A percentile compares a stretch with the other conserved stretches of the same genome.
Evolutionary conservation across 2,329 filamentous ascomycete genomes (phyloP).

Genomic region (Didymosphaeria variabile): DNA sequence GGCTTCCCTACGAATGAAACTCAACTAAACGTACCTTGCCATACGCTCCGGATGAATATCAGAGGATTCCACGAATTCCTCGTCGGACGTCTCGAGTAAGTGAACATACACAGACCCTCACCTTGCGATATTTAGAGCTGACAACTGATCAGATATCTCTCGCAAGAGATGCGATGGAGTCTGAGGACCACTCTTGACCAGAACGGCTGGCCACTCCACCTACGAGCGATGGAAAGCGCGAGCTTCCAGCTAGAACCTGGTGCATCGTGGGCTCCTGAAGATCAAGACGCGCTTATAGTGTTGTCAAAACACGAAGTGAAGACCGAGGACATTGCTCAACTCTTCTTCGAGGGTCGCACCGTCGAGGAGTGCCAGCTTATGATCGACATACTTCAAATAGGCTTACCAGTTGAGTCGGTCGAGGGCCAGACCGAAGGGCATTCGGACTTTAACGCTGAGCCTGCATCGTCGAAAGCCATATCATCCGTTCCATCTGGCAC

Average conservation of each 20-base stretch:
- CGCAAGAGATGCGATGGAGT: neutral
- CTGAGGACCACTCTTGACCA: neutral
- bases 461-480: neutral
- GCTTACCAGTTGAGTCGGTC: neutral
- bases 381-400: neutral
- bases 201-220: slow-evolving; percentile 4
- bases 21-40: neutral
- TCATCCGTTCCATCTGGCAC: neutral
- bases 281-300: neutral
- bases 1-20: neutral
- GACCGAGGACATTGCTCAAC: neutral
- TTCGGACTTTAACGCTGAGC: too few relatives aligned
- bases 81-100: neutral
- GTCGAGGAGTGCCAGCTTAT: neutral
- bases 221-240: neutral
- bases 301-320: neutral
- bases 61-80: slow-evolving; percentile 2
- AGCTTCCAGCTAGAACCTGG: neutral
- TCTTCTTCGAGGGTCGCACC: slow-evolving; percentile 10
- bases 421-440: neutral
- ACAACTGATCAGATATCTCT: slow-evolving; percentile 1
- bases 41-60: neutral
- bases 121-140: neutral
- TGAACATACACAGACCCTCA: too few relatives aligned
- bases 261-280: neutral